These are phyloP conservation scores for Hyaloscypha variabilis DNA, from an alignment of 495 filamentous ascomycete species.

Conservation along the genomic window DNA sequence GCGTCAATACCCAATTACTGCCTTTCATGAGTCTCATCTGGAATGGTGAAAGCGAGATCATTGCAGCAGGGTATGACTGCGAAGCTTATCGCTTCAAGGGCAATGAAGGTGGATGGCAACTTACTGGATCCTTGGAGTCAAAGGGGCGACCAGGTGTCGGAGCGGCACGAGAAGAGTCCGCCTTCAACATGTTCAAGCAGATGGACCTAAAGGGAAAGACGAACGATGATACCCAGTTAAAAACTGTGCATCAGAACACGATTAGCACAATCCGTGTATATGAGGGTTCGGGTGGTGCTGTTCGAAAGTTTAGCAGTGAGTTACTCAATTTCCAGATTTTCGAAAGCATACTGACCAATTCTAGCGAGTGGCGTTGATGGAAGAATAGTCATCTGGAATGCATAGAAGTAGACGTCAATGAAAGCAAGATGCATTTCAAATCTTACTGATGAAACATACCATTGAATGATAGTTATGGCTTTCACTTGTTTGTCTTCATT, in stretches of 20 bases:
- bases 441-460: background rate
- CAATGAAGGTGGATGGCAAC: slow-evolving; percentile 80
- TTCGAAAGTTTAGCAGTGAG: slow-evolving; percentile 90
- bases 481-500: background rate
- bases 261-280: slow-evolving; percentile 81
- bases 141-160: slow-evolving; percentile 63
- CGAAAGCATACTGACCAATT: slow-evolving; percentile 41
- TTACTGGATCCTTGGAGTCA: slow-evolving; percentile 83
- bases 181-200: slow-evolving; percentile 98
- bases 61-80: slow-evolving; percentile 95
- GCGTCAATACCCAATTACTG: slow-evolving; percentile 82
- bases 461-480: background rate
- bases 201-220: slow-evolving; percentile 96
- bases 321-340: slow-evolving; percentile 26
- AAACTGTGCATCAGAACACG: slow-evolving; percentile 96
- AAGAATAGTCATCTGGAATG: slow-evolving; percentile 79
- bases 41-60: slow-evolving; percentile 90
- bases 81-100: slow-evolving; percentile 90
- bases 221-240: slow-evolving; percentile 87
- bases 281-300: slow-evolving; percentile 62
- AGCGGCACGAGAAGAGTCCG: slow-evolving; percentile 62
- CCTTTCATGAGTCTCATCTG: slow-evolving; percentile 92
- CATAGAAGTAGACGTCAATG: slow-evolving; percentile 28
- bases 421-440: slow-evolving; percentile 21
- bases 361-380: slow-evolving; percentile 92